Conservation (phyloP, 306 rosid genomes). For the Vachellia pachyceras region DNA sequence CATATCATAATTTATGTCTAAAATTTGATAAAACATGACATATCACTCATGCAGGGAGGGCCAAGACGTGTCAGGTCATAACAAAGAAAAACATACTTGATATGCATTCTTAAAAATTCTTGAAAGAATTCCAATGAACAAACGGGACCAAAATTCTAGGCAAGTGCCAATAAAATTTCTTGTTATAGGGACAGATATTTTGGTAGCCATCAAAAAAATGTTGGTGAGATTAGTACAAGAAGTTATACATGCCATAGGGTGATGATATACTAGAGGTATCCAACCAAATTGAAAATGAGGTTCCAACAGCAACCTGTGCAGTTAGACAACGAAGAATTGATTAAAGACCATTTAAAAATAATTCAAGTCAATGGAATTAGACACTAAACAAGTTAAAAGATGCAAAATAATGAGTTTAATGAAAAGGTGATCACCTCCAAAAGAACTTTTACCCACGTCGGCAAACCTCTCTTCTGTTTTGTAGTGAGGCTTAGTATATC, state of each 20-base stretch:
- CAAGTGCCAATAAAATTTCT: constrained; percentile 42
- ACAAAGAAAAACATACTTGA: constrained; percentile 8
- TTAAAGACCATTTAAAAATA: constrained; percentile 3
- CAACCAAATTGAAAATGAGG: constrained; percentile 89
- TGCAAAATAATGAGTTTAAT: constrained; percentile 24
- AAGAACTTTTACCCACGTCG: constrained; percentile 55
- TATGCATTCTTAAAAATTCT: neutral
- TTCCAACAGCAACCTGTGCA: constrained; percentile 83
- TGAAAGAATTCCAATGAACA: constrained; percentile 32
- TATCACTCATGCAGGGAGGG: neutral
- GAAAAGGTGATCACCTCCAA: constrained; percentile 64
- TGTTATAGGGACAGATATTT: constrained; percentile 66
- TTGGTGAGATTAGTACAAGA: constrained; percentile 81
- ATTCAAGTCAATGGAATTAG: constrained; percentile 7
- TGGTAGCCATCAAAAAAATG: constrained; percentile 91
- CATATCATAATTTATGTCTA: constrained; percentile 8
- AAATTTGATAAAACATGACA: neutral
- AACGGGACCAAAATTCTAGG: constrained; percentile 33
- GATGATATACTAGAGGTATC: constrained; percentile 69
- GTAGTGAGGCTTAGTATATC: constrained; percentile 68
- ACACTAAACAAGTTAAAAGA: constrained; percentile 1
- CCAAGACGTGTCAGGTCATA: constrained; percentile 13
- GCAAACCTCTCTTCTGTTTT: constrained; percentile 65
- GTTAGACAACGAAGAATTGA: constrained; percentile 38
- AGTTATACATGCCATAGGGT: constrained; percentile 98